Evolutionary conservation across 2,329 filamentous ascomycete species (phyloP), one percentile per base, ranked within the genome.

Genomic region (Neofusicoccum umdonicola): DNA sequence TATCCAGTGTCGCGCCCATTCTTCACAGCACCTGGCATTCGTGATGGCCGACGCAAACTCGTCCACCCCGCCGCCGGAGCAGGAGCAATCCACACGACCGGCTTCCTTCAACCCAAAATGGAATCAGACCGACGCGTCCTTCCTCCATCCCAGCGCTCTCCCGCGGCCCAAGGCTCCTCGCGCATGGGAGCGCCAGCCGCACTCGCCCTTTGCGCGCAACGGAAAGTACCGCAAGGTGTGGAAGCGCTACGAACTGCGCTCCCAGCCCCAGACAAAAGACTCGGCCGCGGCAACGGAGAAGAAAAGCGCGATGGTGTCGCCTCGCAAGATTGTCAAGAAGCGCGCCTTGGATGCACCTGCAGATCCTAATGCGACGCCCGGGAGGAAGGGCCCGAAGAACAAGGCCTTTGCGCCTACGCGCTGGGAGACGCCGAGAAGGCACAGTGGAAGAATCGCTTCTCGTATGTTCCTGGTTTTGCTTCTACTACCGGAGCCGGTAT

Each of bases 111-210:
- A 60, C 22, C 31, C 63, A 42, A 45, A 45, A 45, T 82, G 80
- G 81, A 68, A 77, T 69, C 71, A 77, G 62, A 69, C 74, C 67
- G 79, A 82, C 69, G 70, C 76, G 27, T 71, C 77, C 34, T 73
- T 74, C 65, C 74, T 83, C 65, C 73, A 76, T 45, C 79, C 80
- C 9, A 71, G 67, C 45, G 72, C 78, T 37, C 71, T 83, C 4
- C 74, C 78, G 15, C 67, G 82, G 34, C 69, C 77, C 13, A 79
- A 78, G 57, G 73, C 78, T 3, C 79, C 78, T 17, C 79, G 81
- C 52, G 82, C 75, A 52, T 84, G 81, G 81, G 82, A 84, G 63
- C 77, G 82, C 57, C 77, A 76, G 63, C 78, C 80, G 6, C 72
- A 80, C 65, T 76, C 76, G 12, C 80, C 79, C 12, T 74, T 76